phyloP scores from a whole-genome alignment of 2,329 filamentous ascomycete species.

The Stachybotrys chartarum region DNA sequence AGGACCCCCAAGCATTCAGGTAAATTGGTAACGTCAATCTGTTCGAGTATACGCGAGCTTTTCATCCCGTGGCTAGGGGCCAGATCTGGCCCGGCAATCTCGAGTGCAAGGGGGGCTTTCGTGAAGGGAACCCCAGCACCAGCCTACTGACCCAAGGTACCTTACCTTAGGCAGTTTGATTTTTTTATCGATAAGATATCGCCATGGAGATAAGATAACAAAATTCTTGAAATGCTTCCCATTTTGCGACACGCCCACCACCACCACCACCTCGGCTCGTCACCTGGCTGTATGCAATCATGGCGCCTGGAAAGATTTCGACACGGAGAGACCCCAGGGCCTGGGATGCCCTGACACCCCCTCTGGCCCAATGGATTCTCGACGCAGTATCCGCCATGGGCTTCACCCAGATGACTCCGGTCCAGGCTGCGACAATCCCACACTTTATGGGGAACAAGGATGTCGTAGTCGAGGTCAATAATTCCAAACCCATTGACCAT shows the following conservation, averaged over 20 bases:
- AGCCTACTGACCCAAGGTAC: no score
- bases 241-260: neutral
- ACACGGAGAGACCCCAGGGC: conserved; percentile 41
- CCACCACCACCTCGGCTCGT: neutral
- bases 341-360: conserved; percentile 31
- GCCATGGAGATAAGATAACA: neutral
- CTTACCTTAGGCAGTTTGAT: neutral
- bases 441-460: conserved; percentile 87
- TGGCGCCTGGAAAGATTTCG: conserved; percentile 23
- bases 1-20: no score
- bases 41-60: no score
- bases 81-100: no score
- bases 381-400: conserved; percentile 80
- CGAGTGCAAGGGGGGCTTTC: no score
- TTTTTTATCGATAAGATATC: conserved; percentile 4
- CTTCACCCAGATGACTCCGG: conserved; percentile 82
- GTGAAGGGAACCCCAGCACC: no score
- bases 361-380: conserved; percentile 63
- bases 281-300: conserved; percentile 5
- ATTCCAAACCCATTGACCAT: conserved; percentile 1
- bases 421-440: conserved; percentile 88
- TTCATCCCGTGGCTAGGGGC: no score
- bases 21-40: no score
- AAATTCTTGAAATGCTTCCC: conserved; percentile 3
- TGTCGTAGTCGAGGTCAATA: conserved; percentile 72